Conservation (phyloP, 768 basidiomycete genomes). For the Pleurotus djamor region DNA sequence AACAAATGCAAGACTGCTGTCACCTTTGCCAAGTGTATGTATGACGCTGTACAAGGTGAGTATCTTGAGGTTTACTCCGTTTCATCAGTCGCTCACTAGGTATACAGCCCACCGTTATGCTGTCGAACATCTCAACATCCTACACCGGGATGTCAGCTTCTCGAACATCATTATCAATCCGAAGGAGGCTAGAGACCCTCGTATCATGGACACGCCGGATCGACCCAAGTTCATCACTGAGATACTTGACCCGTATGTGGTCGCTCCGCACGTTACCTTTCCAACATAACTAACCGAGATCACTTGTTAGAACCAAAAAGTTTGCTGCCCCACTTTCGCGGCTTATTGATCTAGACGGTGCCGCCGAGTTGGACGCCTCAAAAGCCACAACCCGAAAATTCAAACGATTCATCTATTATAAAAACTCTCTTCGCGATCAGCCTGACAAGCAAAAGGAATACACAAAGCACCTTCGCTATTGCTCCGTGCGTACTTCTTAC, state of each 20-base stretch:
- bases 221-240: background rate
- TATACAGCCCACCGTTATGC: background rate
- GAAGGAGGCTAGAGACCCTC: background rate
- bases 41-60: conserved; percentile 4
- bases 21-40: conserved; percentile 2
- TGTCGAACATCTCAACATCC: background rate
- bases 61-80: too few relatives aligned
- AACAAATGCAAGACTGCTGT: background rate
- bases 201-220: background rate
- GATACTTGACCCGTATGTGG: background rate
- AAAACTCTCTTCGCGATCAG: too few relatives aligned
- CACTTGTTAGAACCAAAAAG: background rate
- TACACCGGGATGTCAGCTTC: background rate
- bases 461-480: too few relatives aligned
- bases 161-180: background rate
- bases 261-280: background rate
- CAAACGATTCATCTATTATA: too few relatives aligned
- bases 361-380: background rate
- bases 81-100: too few relatives aligned
- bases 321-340: background rate
- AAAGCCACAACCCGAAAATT: too few relatives aligned
- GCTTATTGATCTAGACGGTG: background rate
- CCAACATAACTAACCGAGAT: background rate
- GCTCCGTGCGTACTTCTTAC: too few relatives aligned
- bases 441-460: too few relatives aligned